phyloP scores from a whole-genome alignment of 495 filamentous ascomycete genomes.

The Bacidia rubella region DNA sequence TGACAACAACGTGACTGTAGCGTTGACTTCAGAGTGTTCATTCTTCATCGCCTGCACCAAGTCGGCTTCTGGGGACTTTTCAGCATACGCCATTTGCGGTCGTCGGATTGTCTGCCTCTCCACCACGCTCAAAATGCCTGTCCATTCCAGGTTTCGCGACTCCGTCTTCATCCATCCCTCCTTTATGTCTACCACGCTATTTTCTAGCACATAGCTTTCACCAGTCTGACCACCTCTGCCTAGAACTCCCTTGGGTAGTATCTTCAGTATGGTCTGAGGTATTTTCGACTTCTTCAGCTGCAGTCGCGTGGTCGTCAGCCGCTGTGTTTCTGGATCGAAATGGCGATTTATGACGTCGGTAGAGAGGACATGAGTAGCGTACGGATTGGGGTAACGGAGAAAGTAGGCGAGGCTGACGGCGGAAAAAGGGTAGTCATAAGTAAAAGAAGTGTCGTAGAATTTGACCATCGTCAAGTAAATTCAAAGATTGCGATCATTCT shows the following conservation, averaged over 20 bases:
- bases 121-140: slow-evolving; percentile 80
- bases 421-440: slow-evolving; percentile 84
- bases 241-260: slow-evolving; percentile 66
- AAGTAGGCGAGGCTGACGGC: slow-evolving; percentile 95
- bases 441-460: slow-evolving; percentile 77
- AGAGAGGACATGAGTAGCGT: slow-evolving; percentile 85
- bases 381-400: slow-evolving; percentile 96
- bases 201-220: slow-evolving; percentile 83
- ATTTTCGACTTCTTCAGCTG: slow-evolving; percentile 90
- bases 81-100: slow-evolving; percentile 12
- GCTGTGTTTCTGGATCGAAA: slow-evolving; percentile 66
- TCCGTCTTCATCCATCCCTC: slow-evolving; percentile 84
- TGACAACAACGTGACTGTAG: slow-evolving; percentile 73
- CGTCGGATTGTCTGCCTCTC: slow-evolving; percentile 71
- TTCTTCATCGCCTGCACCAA: slow-evolving; percentile 27
- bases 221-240: slow-evolving; percentile 48
- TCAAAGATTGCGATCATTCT: not conserved
- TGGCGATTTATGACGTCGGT: slow-evolving; percentile 87
- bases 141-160: slow-evolving; percentile 77
- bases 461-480: slow-evolving; percentile 46
- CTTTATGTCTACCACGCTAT: slow-evolving; percentile 72
- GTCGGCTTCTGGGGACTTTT: slow-evolving; percentile 18
- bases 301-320: slow-evolving; percentile 74
- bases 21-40: slow-evolving; percentile 68
- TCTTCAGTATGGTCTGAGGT: slow-evolving; percentile 65